phyloP scores from a whole-genome alignment of 805 yeast species.

The Ogataea haglerorum region DNA sequence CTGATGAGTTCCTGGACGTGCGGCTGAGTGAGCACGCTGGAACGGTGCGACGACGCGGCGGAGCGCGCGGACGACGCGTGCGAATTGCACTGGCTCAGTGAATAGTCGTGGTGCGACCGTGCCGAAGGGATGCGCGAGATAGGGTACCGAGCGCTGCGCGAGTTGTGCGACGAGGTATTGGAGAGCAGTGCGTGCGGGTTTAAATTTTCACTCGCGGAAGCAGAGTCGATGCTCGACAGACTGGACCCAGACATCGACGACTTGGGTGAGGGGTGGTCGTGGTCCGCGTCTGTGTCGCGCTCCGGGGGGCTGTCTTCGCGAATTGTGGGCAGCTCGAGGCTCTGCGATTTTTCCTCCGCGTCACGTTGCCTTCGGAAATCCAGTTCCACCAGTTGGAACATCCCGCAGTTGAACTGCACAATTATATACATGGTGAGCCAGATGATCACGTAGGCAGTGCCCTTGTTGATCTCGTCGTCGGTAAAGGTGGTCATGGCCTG shows the following conservation, averaged over 20 bases:
- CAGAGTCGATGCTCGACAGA: constrained; percentile 13
- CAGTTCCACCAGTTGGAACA: constrained; percentile 46
- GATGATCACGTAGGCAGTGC: constrained; percentile 53
- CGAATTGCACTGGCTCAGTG: constrained; percentile 2
- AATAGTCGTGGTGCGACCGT: constrained; percentile 16
- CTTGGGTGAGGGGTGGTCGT: constrained; percentile 10
- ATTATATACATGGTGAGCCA: constrained; percentile 51
- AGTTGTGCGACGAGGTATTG: background rate
- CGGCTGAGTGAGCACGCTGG: constrained; percentile 16
- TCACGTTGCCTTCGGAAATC: constrained; percentile 41
- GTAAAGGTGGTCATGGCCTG: constrained; percentile 55
- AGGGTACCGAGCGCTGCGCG: constrained; percentile 3
- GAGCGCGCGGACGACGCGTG: constrained; percentile 7
- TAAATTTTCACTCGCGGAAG: background rate
- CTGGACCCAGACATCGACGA: constrained; percentile 15
- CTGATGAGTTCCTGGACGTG: constrained; percentile 30
- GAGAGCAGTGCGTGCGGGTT: constrained; percentile 18
- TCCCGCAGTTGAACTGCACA: constrained; percentile 51
- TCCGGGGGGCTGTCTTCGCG: constrained; percentile 1
- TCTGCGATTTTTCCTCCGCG: constrained; percentile 7
- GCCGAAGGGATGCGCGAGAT: constrained; percentile 33
- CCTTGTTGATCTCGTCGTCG: constrained; percentile 30
- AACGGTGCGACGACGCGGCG: constrained; percentile 1
- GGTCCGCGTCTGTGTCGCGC: background rate
- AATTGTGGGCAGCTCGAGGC: background rate